Percentiles rank a stretch among this genome's conserved stretches.
Evolutionary conservation across 2,329 filamentous ascomycete species (phyloP).

Genomic region (Colletotrichum gloeosporioides): DNA sequence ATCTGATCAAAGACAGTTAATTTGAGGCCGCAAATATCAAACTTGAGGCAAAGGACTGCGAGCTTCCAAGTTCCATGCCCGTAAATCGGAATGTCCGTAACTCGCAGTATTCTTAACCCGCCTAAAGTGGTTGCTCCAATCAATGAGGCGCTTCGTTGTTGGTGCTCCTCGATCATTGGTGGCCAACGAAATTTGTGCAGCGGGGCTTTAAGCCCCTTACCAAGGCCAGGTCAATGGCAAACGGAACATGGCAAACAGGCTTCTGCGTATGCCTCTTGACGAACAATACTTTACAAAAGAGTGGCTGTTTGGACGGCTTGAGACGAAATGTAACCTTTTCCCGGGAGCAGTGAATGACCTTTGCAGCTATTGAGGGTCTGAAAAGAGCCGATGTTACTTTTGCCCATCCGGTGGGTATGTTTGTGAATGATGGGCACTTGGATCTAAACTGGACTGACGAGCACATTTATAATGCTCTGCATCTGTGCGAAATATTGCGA

Average conservation of each 20-base stretch:
- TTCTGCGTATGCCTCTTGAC: neutral
- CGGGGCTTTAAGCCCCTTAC: neutral
- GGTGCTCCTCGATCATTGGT: neutral
- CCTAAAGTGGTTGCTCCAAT: neutral
- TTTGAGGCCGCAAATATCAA: neutral
- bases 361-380: too few relatives aligned
- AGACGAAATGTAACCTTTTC: too few relatives aligned
- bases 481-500: neutral
- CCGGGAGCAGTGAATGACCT: too few relatives aligned
- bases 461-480: neutral
- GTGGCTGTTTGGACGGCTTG: too few relatives aligned
- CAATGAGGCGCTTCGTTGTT: neutral
- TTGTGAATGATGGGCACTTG: neutral
- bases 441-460: neutral
- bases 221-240: neutral
- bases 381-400: neutral
- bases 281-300: neutral
- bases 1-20: neutral
- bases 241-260: neutral
- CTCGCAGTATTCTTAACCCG: neutral
- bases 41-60: fast-evolving
- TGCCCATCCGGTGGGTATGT: neutral
- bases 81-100: neutral
- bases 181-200: neutral
- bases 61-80: neutral